phyloP scores from a whole-genome alignment of 2,329 filamentous ascomycete genomes.

The Alternaria sp. region DNA sequence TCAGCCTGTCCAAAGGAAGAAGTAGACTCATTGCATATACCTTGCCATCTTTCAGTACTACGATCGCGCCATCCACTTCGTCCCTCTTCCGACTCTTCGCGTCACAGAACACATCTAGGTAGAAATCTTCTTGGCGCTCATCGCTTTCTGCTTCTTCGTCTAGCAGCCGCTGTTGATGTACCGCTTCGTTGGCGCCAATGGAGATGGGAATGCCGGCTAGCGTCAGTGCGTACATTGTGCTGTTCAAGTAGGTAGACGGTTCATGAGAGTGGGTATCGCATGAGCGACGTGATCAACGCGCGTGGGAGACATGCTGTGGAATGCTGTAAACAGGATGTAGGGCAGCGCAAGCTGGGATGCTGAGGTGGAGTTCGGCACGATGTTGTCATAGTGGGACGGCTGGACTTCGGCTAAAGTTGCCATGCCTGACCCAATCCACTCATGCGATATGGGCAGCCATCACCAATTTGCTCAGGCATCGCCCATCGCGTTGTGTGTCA shows the following conservation, averaged over 20 bases:
- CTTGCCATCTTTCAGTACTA: conserved; percentile 56
- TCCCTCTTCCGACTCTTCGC: conserved; percentile 44
- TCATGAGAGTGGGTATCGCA: neutral
- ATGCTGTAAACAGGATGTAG: conserved; percentile 18
- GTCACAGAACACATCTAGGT: conserved; percentile 56
- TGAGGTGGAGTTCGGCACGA: conserved; percentile 23
- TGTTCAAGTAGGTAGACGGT: neutral
- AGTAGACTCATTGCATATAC: conserved; percentile 30
- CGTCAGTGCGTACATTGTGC: conserved; percentile 38
- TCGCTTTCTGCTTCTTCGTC: conserved; percentile 57
- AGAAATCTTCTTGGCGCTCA: conserved; percentile 58
- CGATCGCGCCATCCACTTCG: conserved; percentile 52
- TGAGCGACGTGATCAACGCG: neutral
- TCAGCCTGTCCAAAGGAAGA: neutral
- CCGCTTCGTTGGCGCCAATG: conserved; percentile 59
- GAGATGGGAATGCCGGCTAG: conserved; percentile 55
- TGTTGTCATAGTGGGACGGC: conserved; percentile 33
- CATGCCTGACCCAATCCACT: neutral
- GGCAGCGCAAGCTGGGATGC: conserved; percentile 10
- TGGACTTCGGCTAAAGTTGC: conserved; percentile 9
- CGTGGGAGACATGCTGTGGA: conserved; percentile 8
- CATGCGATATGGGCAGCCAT: neutral
- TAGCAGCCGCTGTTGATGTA: conserved; percentile 55
- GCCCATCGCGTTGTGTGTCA: neutral
- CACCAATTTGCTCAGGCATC: neutral